Conservation (phyloP, 2,329 filamentous ascomycete genomes). For the Venturia carpophila region DNA sequence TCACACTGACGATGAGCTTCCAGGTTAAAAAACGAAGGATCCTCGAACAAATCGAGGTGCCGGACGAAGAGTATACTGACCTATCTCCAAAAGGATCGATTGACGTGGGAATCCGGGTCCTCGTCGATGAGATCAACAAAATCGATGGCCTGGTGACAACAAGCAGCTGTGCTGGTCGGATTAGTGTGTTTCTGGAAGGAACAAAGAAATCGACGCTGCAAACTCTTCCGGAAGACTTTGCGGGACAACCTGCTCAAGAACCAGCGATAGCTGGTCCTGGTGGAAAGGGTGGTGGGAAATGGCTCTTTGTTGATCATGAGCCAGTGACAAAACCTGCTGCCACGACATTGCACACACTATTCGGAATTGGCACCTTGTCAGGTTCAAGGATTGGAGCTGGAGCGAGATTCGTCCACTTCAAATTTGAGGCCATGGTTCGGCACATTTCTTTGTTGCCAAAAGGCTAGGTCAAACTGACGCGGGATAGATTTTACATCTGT, state of each 20-base stretch:
- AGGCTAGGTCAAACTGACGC: slow-evolving; percentile 24
- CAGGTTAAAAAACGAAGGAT: slow-evolving; percentile 61
- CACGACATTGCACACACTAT: slow-evolving; percentile 20
- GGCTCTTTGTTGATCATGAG: slow-evolving; percentile 85
- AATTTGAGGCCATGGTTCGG: slow-evolving; percentile 85
- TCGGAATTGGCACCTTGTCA: slow-evolving; percentile 20
- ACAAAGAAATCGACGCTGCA: slow-evolving; percentile 34
- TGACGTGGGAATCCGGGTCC: slow-evolving; percentile 65
- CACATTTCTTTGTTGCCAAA: slow-evolving; percentile 16
- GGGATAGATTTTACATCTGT: slow-evolving; percentile 74
- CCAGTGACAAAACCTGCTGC: slow-evolving; percentile 41
- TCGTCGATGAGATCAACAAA: slow-evolving; percentile 72
- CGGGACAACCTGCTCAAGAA: slow-evolving; percentile 19
- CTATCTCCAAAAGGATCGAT: slow-evolving; percentile 83
- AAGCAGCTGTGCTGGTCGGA: slow-evolving; percentile 81
- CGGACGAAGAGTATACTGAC: slow-evolving; percentile 67
- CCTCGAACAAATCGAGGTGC: slow-evolving; percentile 59
- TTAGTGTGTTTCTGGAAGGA: slow-evolving; percentile 84
- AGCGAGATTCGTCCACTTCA: slow-evolving; percentile 52
- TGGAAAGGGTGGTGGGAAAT: slow-evolving; percentile 77
- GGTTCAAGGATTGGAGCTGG: not conserved
- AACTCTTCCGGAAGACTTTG: slow-evolving; percentile 7
- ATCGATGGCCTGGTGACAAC: slow-evolving; percentile 76
- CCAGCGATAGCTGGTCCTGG: slow-evolving; percentile 54
- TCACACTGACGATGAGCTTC: slow-evolving; percentile 26